These are phyloP conservation scores for Ajuga reptans DNA, from an alignment of 305 asterid species.

Conservation along the genomic window DNA sequence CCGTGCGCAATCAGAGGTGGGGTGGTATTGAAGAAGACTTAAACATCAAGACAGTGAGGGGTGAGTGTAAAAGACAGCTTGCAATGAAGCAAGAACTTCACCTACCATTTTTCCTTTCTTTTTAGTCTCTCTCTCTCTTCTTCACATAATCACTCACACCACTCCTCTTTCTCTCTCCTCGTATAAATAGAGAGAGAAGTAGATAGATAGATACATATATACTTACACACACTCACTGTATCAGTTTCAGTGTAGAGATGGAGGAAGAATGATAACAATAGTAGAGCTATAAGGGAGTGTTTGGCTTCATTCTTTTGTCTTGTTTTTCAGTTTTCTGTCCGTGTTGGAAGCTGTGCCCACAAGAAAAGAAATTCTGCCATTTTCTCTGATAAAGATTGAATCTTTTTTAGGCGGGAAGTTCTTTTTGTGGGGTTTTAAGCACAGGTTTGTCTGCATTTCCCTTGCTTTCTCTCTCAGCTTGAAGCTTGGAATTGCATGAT, in stretches of 20 bases:
- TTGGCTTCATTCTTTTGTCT: neutral
- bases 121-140: slow-evolving; percentile 34
- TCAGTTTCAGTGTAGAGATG: neutral
- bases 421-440: slow-evolving; percentile 14
- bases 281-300: neutral
- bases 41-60: slow-evolving; percentile 61
- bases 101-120: slow-evolving; percentile 47
- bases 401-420: slow-evolving; percentile 35
- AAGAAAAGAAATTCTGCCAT: slow-evolving; percentile 2
- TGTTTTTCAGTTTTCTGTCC: slow-evolving; percentile 7
- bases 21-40: slow-evolving; percentile 50
- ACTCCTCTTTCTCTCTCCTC: slow-evolving; percentile 11
- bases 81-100: slow-evolving; percentile 62
- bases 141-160: slow-evolving; percentile 23
- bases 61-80: slow-evolving; percentile 61
- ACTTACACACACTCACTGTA: neutral
- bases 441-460: slow-evolving; percentile 32
- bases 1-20: slow-evolving; percentile 13
- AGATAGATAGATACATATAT: neutral
- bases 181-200: neutral
- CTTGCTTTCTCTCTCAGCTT: neutral
- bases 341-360: slow-evolving; percentile 29
- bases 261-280: neutral
- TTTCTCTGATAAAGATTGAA: slow-evolving; percentile 19
- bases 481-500: neutral